Percentiles rank a stretch among this genome's conserved stretches.
Evolutionary conservation across 176 grass and related monocot species (phyloP).

Genomic region (Cenchrus purpureus): DNA sequence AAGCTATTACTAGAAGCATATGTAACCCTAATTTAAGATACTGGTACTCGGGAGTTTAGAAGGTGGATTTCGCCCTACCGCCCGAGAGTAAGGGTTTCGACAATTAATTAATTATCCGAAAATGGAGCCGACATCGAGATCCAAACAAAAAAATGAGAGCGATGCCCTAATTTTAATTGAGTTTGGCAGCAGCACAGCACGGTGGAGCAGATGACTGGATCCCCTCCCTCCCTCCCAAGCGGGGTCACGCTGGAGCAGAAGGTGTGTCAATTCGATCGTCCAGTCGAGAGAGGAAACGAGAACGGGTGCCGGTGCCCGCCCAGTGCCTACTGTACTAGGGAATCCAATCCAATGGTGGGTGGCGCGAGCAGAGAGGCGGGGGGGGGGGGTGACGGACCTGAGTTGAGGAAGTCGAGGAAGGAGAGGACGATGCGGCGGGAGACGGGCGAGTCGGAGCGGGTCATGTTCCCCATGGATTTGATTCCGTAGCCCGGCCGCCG

Average conservation of each 20-base stretch:
- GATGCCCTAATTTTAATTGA: neutral
- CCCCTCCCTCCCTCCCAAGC: neutral
- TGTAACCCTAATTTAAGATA: neutral
- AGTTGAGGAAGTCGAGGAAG: slow-evolving; percentile 83
- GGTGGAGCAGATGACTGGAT: neutral
- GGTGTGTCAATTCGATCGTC: neutral
- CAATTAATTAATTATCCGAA: neutral
- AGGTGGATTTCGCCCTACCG: neutral
- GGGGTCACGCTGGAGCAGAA: neutral
- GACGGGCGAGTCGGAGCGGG: slow-evolving; percentile 64
- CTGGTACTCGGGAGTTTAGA: neutral
- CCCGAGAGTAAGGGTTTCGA: neutral
- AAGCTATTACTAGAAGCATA: neutral
- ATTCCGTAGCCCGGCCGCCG: neutral
- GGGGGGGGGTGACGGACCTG: slow-evolving; percentile 48
- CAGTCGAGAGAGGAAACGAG: neutral
- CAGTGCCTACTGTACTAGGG: too few species aligned
- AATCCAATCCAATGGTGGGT: too few species aligned
- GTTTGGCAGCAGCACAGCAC: neutral
- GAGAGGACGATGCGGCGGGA: slow-evolving; percentile 70
- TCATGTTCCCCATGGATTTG: slow-evolving; percentile 50
- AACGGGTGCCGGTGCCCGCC: too few species aligned
- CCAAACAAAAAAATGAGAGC: too few species aligned
- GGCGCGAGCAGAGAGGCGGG: neutral
- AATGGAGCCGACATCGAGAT: neutral